phyloP scores from a whole-genome alignment of 2,329 filamentous ascomycete species.

The Cladosporium sp. region DNA sequence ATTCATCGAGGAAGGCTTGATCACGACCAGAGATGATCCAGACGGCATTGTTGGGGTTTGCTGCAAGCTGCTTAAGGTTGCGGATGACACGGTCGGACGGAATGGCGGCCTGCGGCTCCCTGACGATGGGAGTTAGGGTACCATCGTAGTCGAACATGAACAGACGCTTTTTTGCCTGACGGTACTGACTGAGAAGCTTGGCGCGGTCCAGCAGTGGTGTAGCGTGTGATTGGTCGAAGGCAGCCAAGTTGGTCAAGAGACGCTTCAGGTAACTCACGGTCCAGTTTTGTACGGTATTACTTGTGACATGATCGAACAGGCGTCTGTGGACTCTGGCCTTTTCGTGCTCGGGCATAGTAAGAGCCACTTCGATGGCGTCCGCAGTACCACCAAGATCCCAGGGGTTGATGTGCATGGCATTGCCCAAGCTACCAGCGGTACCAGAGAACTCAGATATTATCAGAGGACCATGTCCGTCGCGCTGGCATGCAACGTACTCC shows the following conservation, averaged over 20 bases:
- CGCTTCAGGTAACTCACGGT: conserved; percentile 76
- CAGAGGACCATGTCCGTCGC: conserved; percentile 79
- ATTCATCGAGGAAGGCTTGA: conserved; percentile 84
- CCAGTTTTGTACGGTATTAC: conserved; percentile 85
- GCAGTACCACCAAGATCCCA: conserved; percentile 89
- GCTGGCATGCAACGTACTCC: conserved; percentile 92
- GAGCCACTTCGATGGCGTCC: conserved; percentile 75
- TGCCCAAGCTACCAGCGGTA: conserved; percentile 79
- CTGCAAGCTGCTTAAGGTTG: conserved; percentile 74
- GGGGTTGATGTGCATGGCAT: conserved; percentile 93
- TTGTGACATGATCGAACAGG: conserved; percentile 81
- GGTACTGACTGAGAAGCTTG: conserved; percentile 71
- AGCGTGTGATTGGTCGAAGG: conserved; percentile 70
- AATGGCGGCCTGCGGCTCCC: conserved; percentile 83
- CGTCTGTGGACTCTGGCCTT: conserved; percentile 69
- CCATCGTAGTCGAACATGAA: conserved; percentile 99
- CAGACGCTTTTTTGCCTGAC: conserved; percentile 71
- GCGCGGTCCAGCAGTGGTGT: conserved; percentile 81
- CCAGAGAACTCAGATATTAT: conserved; percentile 97
- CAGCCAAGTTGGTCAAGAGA: conserved; percentile 76
- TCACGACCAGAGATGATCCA: conserved; percentile 98
- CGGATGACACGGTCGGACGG: conserved; percentile 81
- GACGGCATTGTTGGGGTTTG: conserved; percentile 81
- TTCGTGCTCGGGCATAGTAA: conserved; percentile 70
- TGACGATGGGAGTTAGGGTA: conserved; percentile 91